Evolutionary conservation across 2,329 filamentous ascomycete genomes (phyloP), one percentile per base, ranked within the genome.

Genomic region (Thielaviopsis musarum): DNA sequence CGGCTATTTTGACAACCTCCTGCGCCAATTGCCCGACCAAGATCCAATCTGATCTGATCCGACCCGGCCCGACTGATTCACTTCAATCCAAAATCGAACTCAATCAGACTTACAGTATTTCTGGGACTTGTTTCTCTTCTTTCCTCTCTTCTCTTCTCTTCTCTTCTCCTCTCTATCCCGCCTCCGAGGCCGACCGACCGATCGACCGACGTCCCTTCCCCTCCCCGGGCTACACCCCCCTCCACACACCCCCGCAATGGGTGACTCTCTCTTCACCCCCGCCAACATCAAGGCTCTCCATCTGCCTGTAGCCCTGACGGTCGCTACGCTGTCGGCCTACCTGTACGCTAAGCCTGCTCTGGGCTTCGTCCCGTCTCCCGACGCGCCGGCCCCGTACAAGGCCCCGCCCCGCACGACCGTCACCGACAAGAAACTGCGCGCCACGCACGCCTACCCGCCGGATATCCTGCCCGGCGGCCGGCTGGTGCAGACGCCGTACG

Each of bases 401-500:
- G 56, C 62, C 26, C 28, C 57, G 54, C 19, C 49, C 30, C 54
- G 62, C 38, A 19, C 57, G 45, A 38, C 51, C 22, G 53, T 26
- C 24, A 48, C 57, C 22, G 34, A 57, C 5, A 70, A 75, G 7
- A 55, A 48, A 22, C 52, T 58, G 62, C 69, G 70, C 53, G 66
- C 68, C 45, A 65, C 66, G 22, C 68, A 77, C 6, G 78, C 82
- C 2, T 89, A 93, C 68, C 86, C 86, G 1, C 81, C 81, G 2
- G 78, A 88, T 69, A 77, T 79, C 17, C 76, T 91, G 15, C 86
- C 85, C 0, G 84, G 87, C 6, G 80, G 74, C 0, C 77, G 87
- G 61, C 81, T 89, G 67, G 81, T 93, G 17, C 67, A 74, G 13
- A 85, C 82, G 3, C 81, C 83, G 5, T 90, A 88, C 67, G 88